Evolutionary conservation across 352 stramenopile genomes (phyloP), one percentile per base, ranked within the genome.

Genomic region (Phytophthora cryptogea): DNA sequence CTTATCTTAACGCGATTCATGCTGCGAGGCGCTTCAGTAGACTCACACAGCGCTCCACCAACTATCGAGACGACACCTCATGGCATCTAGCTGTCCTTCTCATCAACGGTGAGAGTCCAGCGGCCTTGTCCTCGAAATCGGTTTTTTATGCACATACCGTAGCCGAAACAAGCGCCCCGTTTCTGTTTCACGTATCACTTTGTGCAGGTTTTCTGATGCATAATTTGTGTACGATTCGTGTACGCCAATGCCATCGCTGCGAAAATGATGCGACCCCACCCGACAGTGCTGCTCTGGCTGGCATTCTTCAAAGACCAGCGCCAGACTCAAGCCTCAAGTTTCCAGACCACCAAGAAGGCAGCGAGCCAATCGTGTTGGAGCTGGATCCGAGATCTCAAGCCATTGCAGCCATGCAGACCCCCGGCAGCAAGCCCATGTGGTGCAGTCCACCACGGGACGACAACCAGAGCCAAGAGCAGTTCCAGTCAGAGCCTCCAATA

Each of bases 261-360:
- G 32, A 37, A 49, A 58, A 56, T 58, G 49, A 57, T 46, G 33
- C 40, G 33, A 30, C 33, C 44, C 6, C 10, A 20, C 23, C 16
- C 45, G 45, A 45, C 33, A 23, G 23, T 44, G 46, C 16, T 16
- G 20, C 6, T 26, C 23, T 50, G 43, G 39, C 49, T 57, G 43
- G 39, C 60, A 74, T 74, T 74, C 66, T 70, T 41, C 54, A 74
- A 70, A 67, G 46, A 55, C 53, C 60, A 26, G 14, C 45, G 44
- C 63, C 53, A 55, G 35, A 44, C 43, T 23, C 56, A 66, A 64
- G 60, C 27, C 44, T 32, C 53, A 35, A 48, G 47, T 42, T 28
- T 23, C 17, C 47, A 65, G 39, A 68, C 41, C 40, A 59, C 31
- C 55, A 50, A 56, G 31, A 50, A 60, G 35, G 27, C 49, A 59